Evolutionary conservation across 2,329 filamentous ascomycete species (phyloP).

Genomic region (Leptodontidium sp.): DNA sequence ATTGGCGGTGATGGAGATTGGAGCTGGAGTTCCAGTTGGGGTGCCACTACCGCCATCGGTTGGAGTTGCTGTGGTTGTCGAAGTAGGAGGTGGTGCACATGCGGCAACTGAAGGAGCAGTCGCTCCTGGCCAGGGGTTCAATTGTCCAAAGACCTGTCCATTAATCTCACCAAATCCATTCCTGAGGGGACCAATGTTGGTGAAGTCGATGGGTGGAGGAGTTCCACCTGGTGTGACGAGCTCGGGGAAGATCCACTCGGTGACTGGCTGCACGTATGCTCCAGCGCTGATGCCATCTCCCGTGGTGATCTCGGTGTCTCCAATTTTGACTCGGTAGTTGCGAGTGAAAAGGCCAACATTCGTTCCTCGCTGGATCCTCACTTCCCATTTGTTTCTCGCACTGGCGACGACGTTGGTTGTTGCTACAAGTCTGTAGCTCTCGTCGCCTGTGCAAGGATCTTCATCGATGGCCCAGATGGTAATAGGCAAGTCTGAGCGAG

Average conservation of each 20-base stretch:
- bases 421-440: conserved; percentile 49
- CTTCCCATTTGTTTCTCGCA: conserved; percentile 52
- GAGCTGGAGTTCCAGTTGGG: background rate
- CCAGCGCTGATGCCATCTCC: conserved; percentile 52
- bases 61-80: background rate
- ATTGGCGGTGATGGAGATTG: conserved; percentile 8
- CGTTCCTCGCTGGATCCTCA: conserved; percentile 43
- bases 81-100: background rate
- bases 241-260: conserved; percentile 55
- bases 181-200: conserved; percentile 45
- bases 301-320: conserved; percentile 47
- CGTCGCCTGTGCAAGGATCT: conserved; percentile 52
- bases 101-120: conserved; percentile 8
- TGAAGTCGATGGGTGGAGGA: conserved; percentile 48
- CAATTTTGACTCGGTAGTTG: conserved; percentile 51
- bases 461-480: conserved; percentile 52
- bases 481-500: conserved; percentile 48
- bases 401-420: conserved; percentile 44
- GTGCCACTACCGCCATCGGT: background rate
- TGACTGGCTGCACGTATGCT: conserved; percentile 52
- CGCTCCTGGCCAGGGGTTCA: conserved; percentile 46
- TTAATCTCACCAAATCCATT: conserved; percentile 44
- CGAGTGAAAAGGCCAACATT: conserved; percentile 49
- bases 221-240: conserved; percentile 49
- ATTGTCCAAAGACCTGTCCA: conserved; percentile 49